Percentiles rank a stretch among this genome's conserved stretches.
Evolutionary conservation across 805 yeast genomes (phyloP).

Genomic region (Huiozyma naganishii): DNA sequence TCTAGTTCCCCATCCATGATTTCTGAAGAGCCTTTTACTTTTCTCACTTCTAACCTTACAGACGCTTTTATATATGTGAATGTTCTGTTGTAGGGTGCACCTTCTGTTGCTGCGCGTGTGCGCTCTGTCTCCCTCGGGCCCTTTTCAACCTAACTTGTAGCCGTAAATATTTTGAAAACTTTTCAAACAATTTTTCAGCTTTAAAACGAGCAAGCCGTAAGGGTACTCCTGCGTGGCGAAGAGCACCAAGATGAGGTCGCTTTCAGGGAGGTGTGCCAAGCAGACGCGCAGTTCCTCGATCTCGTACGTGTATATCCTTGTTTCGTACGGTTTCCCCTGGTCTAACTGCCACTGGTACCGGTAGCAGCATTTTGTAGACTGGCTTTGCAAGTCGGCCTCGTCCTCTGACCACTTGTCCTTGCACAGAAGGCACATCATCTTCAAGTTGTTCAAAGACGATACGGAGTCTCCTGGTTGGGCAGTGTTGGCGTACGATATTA

Average conservation of each 20-base stretch:
- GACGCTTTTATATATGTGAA: background rate
- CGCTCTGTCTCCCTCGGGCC: too few relatives aligned
- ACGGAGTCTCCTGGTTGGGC: background rate
- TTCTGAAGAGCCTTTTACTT: too few relatives aligned
- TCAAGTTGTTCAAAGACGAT: slow-evolving; percentile 18
- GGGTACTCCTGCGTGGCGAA: slow-evolving; percentile 19
- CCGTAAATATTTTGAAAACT: slow-evolving; percentile 17
- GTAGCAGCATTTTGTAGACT: slow-evolving; percentile 10
- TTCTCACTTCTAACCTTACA: too few relatives aligned
- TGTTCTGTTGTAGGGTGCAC: too few relatives aligned
- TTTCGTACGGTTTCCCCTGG: slow-evolving; percentile 4
- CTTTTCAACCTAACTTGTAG: slow-evolving; percentile 16
- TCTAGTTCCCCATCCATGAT: background rate
- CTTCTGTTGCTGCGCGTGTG: too few relatives aligned
- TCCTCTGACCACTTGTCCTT: slow-evolving; percentile 28
- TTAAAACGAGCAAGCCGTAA: slow-evolving; percentile 23
- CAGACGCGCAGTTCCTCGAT: slow-evolving; percentile 25
- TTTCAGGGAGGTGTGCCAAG: slow-evolving; percentile 21
- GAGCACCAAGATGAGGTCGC: slow-evolving; percentile 21
- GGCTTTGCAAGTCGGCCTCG: slow-evolving; percentile 9
- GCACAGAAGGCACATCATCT: slow-evolving; percentile 24
- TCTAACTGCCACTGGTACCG: slow-evolving; percentile 4
- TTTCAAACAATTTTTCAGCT: slow-evolving; percentile 18
- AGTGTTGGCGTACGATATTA: slow-evolving; percentile 18
- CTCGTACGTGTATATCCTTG: slow-evolving; percentile 24